Evolutionary conservation across 2,329 filamentous ascomycete species (phyloP).

Genomic region (Sarocladiaceae sp.): DNA sequence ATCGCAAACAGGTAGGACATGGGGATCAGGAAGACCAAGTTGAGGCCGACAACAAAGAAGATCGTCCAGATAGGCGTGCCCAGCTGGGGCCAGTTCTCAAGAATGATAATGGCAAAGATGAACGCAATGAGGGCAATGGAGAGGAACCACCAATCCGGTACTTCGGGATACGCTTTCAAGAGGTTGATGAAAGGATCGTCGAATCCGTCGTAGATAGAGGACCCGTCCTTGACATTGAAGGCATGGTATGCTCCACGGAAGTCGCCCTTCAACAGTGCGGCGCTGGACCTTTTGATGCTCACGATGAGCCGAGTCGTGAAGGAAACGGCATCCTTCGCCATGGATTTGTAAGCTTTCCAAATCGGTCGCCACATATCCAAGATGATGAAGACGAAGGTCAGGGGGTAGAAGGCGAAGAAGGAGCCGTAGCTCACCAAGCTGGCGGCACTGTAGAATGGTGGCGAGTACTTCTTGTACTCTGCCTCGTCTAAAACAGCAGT

Average conservation of each 20-base stretch:
- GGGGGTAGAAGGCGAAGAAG: slow-evolving; percentile 36
- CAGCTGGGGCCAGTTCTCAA: slow-evolving; percentile 20
- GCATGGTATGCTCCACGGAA: slow-evolving; percentile 21
- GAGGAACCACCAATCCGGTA: slow-evolving; percentile 41
- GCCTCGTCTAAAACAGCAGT: slow-evolving; percentile 28
- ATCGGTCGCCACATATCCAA: slow-evolving; percentile 25
- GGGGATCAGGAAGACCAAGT: slow-evolving; percentile 33
- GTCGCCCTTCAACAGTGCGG: slow-evolving; percentile 24
- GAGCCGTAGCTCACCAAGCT: slow-evolving; percentile 28
- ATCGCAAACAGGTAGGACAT: slow-evolving; percentile 34
- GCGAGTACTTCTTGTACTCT: slow-evolving; percentile 35
- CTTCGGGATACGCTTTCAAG: slow-evolving; percentile 37
- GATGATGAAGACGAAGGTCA: slow-evolving; percentile 31
- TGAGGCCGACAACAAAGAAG: slow-evolving; percentile 27
- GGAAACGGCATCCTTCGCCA: slow-evolving; percentile 14
- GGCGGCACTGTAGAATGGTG: slow-evolving; percentile 32
- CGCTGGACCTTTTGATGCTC: slow-evolving; percentile 20
- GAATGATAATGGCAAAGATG: slow-evolving; percentile 26
- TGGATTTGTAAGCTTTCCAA: slow-evolving; percentile 22
- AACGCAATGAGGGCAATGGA: slow-evolving; percentile 19
- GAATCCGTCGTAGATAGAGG: slow-evolving; percentile 33
- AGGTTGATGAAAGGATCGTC: slow-evolving; percentile 35
- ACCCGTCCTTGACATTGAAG: slow-evolving; percentile 30
- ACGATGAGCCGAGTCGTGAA: slow-evolving; percentile 9
- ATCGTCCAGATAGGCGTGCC: slow-evolving; percentile 24